Evolutionary conservation across 176 grass and related monocot genomes (phyloP), one percentile per base, ranked within the genome.

Genomic region (Raddia guianensis): DNA sequence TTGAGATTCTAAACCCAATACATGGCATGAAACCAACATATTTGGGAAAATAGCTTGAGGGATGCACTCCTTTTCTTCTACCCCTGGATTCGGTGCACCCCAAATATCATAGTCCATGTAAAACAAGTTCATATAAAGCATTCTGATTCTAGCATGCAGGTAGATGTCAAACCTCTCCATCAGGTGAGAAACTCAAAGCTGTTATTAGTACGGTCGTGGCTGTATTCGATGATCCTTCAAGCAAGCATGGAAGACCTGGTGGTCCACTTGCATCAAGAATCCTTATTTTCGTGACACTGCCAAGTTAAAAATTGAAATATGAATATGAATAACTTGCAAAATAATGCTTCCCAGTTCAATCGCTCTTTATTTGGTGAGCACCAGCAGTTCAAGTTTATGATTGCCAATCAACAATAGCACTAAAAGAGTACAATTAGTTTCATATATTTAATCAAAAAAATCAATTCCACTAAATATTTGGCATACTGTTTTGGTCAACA

Each of bases 251-350:
- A 76, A 94, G 87, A 59, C 94, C 94, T 74, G 87, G 94, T 85
- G 94, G 94, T 71, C 89, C 94, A 72, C 90, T 92, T 90, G 94
- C 94, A 92, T 97, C 89, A 68, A 97, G 87, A 92, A 97, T 90
- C 72, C 86, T 94, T 90, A 97, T 94, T 90, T 97, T 97, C 49
- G 91, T 94, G 50, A 97, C 94, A 70, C 94, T 97, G 63, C 27
- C 80, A 85, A 40, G 12, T 51, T 70, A 72, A 54, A 67, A 19
- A 73, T 13, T 4, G 42, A 64, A 70, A 83, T 34, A 64, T 74
- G 49, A 62, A 58, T n/a, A 44, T 73, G 47, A 87, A 63, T n/a
- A 33, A 55, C 69, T 21, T 74, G 74, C 20, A 81, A 63, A 93
- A 2, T 40, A 68, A 63, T 12, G 15, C 15, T 9, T 46, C 70